Evolutionary conservation across 371 early-diverging fungal species (phyloP), one percentile per base, ranked within the genome.

Genomic region (Funneliformis caledonium): DNA sequence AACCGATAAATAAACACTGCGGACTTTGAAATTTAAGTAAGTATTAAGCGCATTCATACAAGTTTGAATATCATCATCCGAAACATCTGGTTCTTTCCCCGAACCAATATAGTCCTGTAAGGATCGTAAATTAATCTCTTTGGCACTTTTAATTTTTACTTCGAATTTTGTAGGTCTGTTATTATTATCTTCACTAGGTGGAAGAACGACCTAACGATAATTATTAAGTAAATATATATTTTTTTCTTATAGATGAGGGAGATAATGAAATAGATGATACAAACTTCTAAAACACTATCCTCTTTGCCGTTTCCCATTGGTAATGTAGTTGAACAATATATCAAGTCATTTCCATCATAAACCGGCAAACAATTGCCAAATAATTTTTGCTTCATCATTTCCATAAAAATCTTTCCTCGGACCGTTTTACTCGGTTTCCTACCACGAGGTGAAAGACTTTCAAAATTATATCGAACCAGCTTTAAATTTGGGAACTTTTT

Each of bases 11-110:
- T 3, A 45, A 5, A 45, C 45, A 9, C 6, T 37, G 9, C 70
- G 70, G n/a, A n/a, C 70, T 19, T 37, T 43, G 43, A 42, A 70
- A 45, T 70, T 70, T 16, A 70, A 7, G 19, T 43, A 70, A 37
- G 70, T 7, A 22, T 70, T 70, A 1, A 70, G 22, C 1, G 70
- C 70, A 1, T 10, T 45, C 4, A 70, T 43, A 47, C 43, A 70
- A n/a, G 37, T 70, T 22, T 45, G 37, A 10, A 70, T 22, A 19
- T 70, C 47, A 8, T 22, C 4, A 4, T 45, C 12, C 22, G 42
- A 70, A 2, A 11, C 4, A 11, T 45, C 12, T 11, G 42, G 45
- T 11, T 1, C 70, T 45, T n/a, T 37, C 8, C 37, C 22, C n/a
- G 43, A 37, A 16, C 10, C 6, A 0, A 70, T 10, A 45, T 22